Evolutionary conservation across 305 asterid genomes (phyloP).

Genomic region (Withania somnifera): DNA sequence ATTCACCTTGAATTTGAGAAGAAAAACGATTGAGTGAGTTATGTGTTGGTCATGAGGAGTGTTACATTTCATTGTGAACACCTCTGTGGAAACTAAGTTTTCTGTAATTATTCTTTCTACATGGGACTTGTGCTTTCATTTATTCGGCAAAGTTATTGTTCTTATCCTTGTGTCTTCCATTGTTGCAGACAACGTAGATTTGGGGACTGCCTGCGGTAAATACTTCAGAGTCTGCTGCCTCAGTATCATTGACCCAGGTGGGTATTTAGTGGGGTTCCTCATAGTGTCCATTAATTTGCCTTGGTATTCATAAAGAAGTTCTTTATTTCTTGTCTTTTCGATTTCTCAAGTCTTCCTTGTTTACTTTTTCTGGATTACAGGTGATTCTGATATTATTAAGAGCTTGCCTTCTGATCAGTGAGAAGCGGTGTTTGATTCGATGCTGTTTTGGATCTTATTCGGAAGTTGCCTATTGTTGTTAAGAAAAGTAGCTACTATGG

Average conservation of each 20-base stretch:
- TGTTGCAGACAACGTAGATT: slow-evolving; percentile 26
- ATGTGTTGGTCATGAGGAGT: background rate
- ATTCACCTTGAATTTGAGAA: background rate
- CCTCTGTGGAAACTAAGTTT: background rate
- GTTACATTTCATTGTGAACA: background rate
- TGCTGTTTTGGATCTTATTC: background rate
- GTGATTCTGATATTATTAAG: slow-evolving; percentile 22
- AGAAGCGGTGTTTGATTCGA: background rate
- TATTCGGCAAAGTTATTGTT: background rate
- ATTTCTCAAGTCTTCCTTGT: background rate
- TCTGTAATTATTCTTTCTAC: background rate
- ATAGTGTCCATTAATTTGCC: too few relatives aligned
- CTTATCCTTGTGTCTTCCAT: background rate
- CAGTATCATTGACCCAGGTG: slow-evolving; percentile 28
- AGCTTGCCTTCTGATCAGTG: background rate
- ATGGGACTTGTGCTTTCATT: background rate
- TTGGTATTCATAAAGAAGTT: background rate
- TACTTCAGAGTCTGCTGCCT: slow-evolving; percentile 28
- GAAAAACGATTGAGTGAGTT: background rate
- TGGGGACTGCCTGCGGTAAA: slow-evolving; percentile 34
- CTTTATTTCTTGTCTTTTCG: background rate
- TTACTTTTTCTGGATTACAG: background rate
- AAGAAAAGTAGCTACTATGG: background rate
- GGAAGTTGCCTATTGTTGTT: background rate
- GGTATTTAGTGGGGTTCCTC: background rate